Base-by-base conservation (phyloP, 495 filamentous ascomycete genomes). In the Hypoxylon lenormandii region DNA sequence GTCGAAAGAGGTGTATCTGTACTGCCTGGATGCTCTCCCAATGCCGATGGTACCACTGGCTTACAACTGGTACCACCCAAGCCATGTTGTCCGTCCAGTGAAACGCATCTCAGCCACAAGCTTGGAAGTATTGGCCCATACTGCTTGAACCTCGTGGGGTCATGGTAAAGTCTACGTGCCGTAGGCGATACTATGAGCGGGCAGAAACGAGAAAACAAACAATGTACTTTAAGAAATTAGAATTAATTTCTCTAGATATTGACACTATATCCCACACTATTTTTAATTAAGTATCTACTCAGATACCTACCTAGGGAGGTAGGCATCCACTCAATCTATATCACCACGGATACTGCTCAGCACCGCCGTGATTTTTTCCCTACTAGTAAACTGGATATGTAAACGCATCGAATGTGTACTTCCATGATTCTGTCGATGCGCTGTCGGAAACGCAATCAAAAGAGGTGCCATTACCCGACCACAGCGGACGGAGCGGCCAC, bases 11-110 rank as follows among this genome's bases (percentile, higher is more conserved):
- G 77, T 77, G 1, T 87, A 82, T 59, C 61, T 89, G 47, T 89
- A 88, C 60, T 64, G 84, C 13, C 86, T 89, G 63, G 87, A 90
- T 70, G 79, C 82, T 2, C 48, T 80, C 36, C 56, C 86, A 37
- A 88, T 90, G 85, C 65, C 84, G 10, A 22, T 69, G 0, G 81
- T 79, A 5, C 79, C 84, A 72, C 26, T 82, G 1, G 43, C 80
- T 2, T 80, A 88, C 46, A 81, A 83, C 55, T 64, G 80, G 18
- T 64, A 80, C 5, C 80, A 84, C 58, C 81, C 82, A 6, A 76
- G 76, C 12, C 70, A 73, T 18, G 77, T 73, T 13, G 52, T 76
- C 46, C 50, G 51, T 22, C 60, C 42, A 18, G 26, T 49, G 1
- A 4, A 40, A 8, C 11, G 12, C 1, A 12, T 42, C 15, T 64